These are phyloP conservation scores for Austroboletus niveus DNA, from an alignment of 1,284 basidiomycete genomes.

Conservation along the genomic window DNA sequence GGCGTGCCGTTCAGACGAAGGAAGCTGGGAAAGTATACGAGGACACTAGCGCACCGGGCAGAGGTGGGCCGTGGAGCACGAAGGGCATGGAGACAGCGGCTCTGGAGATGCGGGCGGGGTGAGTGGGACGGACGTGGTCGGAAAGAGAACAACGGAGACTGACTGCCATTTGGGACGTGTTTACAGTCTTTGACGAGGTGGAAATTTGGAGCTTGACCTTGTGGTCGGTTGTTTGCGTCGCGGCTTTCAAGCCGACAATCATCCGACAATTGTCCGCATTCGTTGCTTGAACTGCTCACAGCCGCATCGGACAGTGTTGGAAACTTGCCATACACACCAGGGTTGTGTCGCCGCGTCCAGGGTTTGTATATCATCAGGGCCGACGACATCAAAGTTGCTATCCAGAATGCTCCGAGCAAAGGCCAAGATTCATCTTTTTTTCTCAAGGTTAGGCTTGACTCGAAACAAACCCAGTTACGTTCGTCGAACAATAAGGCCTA, in stretches of 20 bases:
- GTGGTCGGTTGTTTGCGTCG: constrained; percentile 15
- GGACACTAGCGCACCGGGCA: constrained; percentile 14
- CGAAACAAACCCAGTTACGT: background rate
- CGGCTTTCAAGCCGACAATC: no score
- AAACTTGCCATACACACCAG: no score
- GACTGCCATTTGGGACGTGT: constrained; percentile 19
- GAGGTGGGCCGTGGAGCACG: constrained; percentile 15
- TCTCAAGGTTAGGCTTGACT: background rate
- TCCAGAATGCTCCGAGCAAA: no score
- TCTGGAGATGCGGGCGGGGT: constrained; percentile 10
- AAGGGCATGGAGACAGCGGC: constrained; percentile 18
- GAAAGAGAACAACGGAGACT: constrained; percentile 6
- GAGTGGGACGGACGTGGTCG: background rate
- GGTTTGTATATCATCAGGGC: no score
- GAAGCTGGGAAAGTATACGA: background rate
- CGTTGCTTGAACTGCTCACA: no score
- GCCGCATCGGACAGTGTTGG: no score
- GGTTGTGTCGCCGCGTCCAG: no score
- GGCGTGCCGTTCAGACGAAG: background rate
- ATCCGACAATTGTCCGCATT: no score
- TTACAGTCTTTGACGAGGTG: constrained; percentile 9
- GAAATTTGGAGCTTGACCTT: constrained; percentile 13
- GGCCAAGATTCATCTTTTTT: no score
- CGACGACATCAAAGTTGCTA: no score
- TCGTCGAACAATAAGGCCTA: no score